A percentile compares a stretch with the other conserved stretches of the same genome.
phyloP scores from a whole-genome alignment of 768 basidiomycete genomes.

The Leccinum ochraceum region DNA sequence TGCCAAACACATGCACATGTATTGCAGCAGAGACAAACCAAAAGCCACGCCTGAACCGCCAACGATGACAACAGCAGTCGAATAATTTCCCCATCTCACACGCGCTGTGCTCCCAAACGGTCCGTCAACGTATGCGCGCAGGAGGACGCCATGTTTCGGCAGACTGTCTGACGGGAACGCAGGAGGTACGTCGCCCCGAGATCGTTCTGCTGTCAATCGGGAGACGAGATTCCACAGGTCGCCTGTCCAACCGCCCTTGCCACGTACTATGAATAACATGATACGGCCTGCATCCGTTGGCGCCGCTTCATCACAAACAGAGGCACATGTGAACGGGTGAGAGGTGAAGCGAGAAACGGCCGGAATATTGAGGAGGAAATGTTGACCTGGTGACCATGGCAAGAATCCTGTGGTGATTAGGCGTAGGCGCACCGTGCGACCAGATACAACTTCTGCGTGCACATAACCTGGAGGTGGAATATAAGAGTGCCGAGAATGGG shows the following conservation, averaged over 20 bases:
- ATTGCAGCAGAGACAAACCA: slow-evolving; percentile 64
- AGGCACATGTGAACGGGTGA: slow-evolving; percentile 76
- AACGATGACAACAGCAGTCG: slow-evolving; percentile 60
- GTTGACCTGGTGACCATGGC: slow-evolving; percentile 78
- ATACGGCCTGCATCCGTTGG: slow-evolving; percentile 49
- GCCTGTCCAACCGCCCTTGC: slow-evolving; percentile 69
- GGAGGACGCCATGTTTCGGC: slow-evolving; percentile 49
- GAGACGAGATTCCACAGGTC: slow-evolving; percentile 60
- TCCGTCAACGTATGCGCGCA: slow-evolving; percentile 63
- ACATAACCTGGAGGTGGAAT: slow-evolving; percentile 67
- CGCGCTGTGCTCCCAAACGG: slow-evolving; percentile 69
- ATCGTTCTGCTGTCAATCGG: slow-evolving; percentile 36
- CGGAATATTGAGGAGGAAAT: slow-evolving; percentile 69
- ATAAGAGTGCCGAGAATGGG: slow-evolving; percentile 26
- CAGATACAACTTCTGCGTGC: slow-evolving; percentile 67
- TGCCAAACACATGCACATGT: slow-evolving; percentile 53
- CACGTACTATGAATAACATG: slow-evolving; percentile 67
- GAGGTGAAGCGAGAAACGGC: slow-evolving; percentile 58
- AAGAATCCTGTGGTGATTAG: slow-evolving; percentile 56
- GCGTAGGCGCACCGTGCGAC: slow-evolving; percentile 68
- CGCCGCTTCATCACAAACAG: slow-evolving; percentile 52
- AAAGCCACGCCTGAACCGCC: slow-evolving; percentile 81
- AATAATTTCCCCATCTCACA: slow-evolving; percentile 57
- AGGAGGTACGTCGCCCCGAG: slow-evolving; percentile 27
- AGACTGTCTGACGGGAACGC: slow-evolving; percentile 9